phyloP scores from a whole-genome alignment of 352 stramenopile genomes.

The Phytophthora cactorum region DNA sequence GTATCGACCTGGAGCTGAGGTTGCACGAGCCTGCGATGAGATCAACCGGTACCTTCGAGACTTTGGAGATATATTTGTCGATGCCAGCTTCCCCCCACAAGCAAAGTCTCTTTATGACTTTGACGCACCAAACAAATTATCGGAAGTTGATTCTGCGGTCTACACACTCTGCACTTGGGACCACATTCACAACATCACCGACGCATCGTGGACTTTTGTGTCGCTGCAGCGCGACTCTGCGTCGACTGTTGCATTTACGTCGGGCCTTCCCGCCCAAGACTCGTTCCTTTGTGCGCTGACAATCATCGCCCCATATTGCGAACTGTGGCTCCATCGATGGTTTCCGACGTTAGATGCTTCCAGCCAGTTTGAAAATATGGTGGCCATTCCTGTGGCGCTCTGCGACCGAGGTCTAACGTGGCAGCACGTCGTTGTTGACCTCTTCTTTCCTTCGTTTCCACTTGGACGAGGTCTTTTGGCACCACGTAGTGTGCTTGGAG shows the following conservation, averaged over 20 bases:
- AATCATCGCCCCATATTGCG: constrained; percentile 26
- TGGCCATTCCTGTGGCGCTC: constrained; percentile 27
- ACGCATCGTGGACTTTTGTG: constrained; percentile 40
- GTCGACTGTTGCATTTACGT: constrained; percentile 22
- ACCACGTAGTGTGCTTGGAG: constrained; percentile 26
- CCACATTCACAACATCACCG: constrained; percentile 29
- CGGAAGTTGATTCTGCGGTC: constrained; percentile 18
- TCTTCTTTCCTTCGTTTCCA: constrained; percentile 51
- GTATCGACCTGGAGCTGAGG: constrained; percentile 5
- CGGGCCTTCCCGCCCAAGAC: constrained; percentile 38
- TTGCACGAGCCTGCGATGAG: constrained; percentile 32
- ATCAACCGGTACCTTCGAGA: constrained; percentile 48
- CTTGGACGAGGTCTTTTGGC: constrained; percentile 40
- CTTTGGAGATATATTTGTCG: constrained; percentile 42
- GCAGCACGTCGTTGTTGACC: constrained; percentile 49
- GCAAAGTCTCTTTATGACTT: constrained; percentile 15
- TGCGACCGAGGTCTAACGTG: constrained; percentile 40
- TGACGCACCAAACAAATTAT: constrained; percentile 10
- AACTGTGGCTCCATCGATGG: constrained; percentile 29
- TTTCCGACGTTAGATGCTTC: constrained; percentile 26
- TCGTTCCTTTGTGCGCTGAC: constrained; percentile 41
- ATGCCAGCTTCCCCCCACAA: constrained; percentile 39
- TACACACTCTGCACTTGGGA: constrained; percentile 39
- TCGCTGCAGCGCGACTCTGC: neutral
- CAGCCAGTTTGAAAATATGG: constrained; percentile 9